Evolutionary conservation across 1,284 basidiomycete species (phyloP).

Genomic region (Xerocomus tenax): DNA sequence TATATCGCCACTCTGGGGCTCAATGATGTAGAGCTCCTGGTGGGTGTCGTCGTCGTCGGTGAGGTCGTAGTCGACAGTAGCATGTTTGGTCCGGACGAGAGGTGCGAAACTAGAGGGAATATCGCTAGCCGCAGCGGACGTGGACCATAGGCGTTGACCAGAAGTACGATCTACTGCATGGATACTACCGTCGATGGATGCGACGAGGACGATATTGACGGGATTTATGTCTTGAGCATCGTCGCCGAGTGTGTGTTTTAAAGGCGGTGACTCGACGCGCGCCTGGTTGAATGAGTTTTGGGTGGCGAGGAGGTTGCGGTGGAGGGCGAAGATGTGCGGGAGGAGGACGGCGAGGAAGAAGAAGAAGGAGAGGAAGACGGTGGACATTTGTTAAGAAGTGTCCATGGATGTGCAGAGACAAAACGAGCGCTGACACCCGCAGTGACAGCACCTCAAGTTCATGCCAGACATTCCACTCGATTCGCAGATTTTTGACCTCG

Average conservation of each 20-base stretch:
- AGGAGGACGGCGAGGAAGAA: conserved; percentile 7
- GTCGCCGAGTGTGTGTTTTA: conserved; percentile 10
- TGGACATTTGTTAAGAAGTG: conserved; percentile 24
- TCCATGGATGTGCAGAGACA: conserved; percentile 18
- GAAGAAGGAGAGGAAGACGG: conserved; percentile 5
- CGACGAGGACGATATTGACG: conserved; percentile 71
- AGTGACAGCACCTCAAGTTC: no score
- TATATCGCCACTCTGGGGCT: conserved; percentile 84
- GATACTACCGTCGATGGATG: conserved; percentile 84
- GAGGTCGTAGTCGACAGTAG: conserved; percentile 46
- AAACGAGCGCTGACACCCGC: not conserved
- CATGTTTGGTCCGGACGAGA: conserved; percentile 62
- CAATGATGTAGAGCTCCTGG: conserved; percentile 80
- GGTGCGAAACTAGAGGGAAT: conserved; percentile 53
- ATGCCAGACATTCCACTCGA: conserved; percentile 70
- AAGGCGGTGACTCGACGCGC: not conserved
- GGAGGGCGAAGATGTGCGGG: conserved; percentile 12
- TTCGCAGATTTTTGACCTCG: conserved; percentile 82
- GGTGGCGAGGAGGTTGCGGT: conserved; percentile 12
- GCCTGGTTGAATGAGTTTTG: conserved; percentile 9
- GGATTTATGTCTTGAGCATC: conserved; percentile 45
- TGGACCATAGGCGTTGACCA: conserved; percentile 73
- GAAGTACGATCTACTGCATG: conserved; percentile 79
- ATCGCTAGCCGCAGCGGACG: conserved; percentile 49
- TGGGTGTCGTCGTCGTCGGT: conserved; percentile 46